Evolutionary conservation across 208 protist species (phyloP).

Genomic region (Acanthamoeba triangularis): DNA sequence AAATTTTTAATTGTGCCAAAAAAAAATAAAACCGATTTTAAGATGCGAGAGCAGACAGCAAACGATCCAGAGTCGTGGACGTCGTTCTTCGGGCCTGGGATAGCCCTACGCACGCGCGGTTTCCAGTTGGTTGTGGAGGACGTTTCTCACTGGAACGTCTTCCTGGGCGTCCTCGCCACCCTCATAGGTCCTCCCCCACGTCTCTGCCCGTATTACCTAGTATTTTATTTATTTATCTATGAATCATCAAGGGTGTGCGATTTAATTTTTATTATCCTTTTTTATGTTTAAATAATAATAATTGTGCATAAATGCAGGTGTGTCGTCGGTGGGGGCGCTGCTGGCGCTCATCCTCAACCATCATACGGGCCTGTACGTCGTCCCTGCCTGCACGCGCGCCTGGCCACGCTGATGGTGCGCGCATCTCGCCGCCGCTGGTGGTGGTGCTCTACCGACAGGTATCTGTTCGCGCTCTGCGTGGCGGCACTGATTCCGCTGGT

Average conservation of each 20-base stretch:
- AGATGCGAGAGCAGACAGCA: conserved; percentile 20
- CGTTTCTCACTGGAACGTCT: conserved; percentile 58
- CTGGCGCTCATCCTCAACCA: conserved; percentile 44
- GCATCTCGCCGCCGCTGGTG: no score
- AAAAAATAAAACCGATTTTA: neutral
- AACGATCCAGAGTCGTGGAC: conserved; percentile 25
- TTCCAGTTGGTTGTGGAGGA: conserved; percentile 45
- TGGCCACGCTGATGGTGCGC: neutral
- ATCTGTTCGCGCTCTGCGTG: conserved; percentile 33
- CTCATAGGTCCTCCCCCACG: neutral
- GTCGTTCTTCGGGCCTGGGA: conserved; percentile 38
- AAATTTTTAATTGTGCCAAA: no score
- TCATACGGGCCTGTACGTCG: neutral
- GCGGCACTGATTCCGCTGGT: conserved; percentile 9
- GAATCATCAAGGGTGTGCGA: neutral
- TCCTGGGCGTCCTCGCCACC: conserved; percentile 1
- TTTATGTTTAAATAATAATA: neutral
- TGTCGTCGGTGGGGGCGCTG: neutral
- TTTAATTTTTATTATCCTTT: neutral
- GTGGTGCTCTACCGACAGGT: neutral
- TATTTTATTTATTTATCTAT: neutral
- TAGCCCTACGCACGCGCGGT: neutral
- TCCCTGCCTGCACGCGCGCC: neutral
- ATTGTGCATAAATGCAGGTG: neutral
- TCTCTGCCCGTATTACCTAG: neutral